These are phyloP conservation scores for Trichoderma sp. DNA, from an alignment of 2,329 filamentous ascomycete species.

Conservation along the genomic window DNA sequence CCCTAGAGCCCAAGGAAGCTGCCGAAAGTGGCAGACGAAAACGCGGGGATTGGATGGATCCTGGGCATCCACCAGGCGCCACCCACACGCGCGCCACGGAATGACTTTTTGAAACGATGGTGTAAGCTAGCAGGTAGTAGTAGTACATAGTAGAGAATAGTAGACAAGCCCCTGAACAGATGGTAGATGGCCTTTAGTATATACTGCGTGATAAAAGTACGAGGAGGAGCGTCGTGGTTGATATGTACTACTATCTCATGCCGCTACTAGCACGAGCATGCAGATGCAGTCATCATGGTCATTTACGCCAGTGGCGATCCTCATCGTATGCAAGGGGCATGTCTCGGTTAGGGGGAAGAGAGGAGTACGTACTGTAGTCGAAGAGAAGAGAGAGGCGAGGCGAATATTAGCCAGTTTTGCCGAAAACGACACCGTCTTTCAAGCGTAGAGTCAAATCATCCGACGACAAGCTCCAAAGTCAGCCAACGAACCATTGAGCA, in stretches of 20 bases:
- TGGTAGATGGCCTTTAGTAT: background rate
- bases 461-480: background rate
- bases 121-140: background rate
- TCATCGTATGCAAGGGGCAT: background rate
- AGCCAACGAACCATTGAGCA: background rate
- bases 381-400: background rate
- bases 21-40: slow-evolving; percentile 11
- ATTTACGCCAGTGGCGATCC: slow-evolving; percentile 2
- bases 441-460: background rate
- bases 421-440: background rate
- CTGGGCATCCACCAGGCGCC: background rate
- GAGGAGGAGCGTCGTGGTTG: background rate
- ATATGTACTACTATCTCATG: background rate
- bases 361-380: background rate
- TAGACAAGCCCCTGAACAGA: background rate
- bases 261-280: background rate
- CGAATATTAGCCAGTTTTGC: background rate
- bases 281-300: background rate
- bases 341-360: background rate
- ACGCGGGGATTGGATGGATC: slow-evolving; percentile 15
- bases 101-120: background rate
- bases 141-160: too few relatives aligned
- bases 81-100: background rate
- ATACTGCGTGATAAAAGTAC: background rate
- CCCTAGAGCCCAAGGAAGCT: background rate